Evolutionary conservation across 148 eudicot species (phyloP).

Genomic region (Nepenthes mirabilis): DNA sequence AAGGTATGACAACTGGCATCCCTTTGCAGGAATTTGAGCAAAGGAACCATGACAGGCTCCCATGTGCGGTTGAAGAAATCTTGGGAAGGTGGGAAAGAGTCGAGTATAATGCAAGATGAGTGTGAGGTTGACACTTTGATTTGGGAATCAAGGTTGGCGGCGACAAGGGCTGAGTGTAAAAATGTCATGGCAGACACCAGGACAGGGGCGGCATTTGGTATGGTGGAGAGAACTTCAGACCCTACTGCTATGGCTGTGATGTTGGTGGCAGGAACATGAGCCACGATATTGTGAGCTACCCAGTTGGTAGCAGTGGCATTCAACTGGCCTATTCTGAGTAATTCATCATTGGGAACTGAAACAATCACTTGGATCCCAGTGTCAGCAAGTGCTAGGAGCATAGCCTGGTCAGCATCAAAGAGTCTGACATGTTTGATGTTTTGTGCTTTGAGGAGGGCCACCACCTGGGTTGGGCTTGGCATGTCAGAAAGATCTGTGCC

Average conservation of each 20-base stretch:
- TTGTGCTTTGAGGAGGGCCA: constrained; percentile 75
- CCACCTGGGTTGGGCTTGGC: constrained; percentile 78
- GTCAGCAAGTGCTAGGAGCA: constrained; percentile 76
- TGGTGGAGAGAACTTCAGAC: constrained; percentile 74
- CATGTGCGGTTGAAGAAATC: constrained; percentile 85
- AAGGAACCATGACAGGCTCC: constrained; percentile 73
- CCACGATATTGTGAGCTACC: constrained; percentile 63
- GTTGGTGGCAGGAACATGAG: constrained; percentile 82
- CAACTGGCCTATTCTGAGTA: constrained; percentile 84
- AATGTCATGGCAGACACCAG: constrained; percentile 60
- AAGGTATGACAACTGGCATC: constrained; percentile 57
- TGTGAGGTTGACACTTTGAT: constrained; percentile 88
- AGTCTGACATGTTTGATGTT: constrained; percentile 67
- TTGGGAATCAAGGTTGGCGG: constrained; percentile 55
- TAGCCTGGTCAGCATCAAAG: constrained; percentile 56
- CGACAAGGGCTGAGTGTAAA: constrained; percentile 73
- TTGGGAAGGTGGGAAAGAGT: constrained; percentile 93
- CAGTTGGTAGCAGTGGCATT: constrained; percentile 89
- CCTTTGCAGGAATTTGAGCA: constrained; percentile 68
- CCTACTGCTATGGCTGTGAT: constrained; percentile 80
- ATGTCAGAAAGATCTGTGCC: constrained; percentile 64
- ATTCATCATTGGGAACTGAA: constrained; percentile 81
- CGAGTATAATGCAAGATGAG: constrained; percentile 70
- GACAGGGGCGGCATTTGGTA: constrained; percentile 82
- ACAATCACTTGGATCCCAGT: constrained; percentile 61